Conservation (phyloP, 257 asterid species). For the Lantana camara region DNA sequence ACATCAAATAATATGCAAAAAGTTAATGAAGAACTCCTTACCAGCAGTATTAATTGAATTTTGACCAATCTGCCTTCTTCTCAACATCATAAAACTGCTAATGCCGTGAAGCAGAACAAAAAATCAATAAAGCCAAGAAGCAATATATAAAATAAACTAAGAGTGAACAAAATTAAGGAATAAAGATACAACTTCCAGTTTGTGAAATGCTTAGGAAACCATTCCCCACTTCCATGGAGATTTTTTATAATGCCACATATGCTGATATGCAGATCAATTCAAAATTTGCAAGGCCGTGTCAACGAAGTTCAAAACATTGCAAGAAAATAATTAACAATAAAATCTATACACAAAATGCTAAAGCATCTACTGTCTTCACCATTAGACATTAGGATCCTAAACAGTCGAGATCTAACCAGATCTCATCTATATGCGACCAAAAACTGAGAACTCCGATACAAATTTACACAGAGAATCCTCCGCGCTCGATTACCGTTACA, state of each 20-base stretch:
- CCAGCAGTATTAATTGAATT: too few species aligned
- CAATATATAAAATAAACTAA: too few species aligned
- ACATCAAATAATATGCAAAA: too few species aligned
- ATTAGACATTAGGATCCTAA: not conserved
- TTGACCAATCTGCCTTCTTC: too few species aligned
- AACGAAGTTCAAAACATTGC: not conserved
- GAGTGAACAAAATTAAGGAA: too few species aligned
- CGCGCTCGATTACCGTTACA: not conserved
- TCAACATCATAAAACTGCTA: too few species aligned
- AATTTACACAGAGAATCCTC: not conserved
- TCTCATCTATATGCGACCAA: not conserved
- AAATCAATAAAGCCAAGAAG: too few species aligned
- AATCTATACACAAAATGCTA: not conserved
- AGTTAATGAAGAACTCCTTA: too few species aligned
- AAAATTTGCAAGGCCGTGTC: not conserved
- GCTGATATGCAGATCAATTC: not conserved
- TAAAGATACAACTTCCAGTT: too few species aligned
- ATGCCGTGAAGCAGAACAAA: too few species aligned
- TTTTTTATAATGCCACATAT: not conserved
- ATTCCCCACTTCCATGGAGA: not conserved
- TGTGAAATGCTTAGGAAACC: too few species aligned
- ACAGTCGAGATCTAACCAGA: not conserved
- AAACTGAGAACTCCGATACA: not conserved
- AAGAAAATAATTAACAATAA: not conserved
- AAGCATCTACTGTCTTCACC: not conserved